Percentiles rank a stretch among this genome's conserved stretches.
phyloP scores from a whole-genome alignment of 2,329 filamentous ascomycete species.

The Xylaria digitata region DNA sequence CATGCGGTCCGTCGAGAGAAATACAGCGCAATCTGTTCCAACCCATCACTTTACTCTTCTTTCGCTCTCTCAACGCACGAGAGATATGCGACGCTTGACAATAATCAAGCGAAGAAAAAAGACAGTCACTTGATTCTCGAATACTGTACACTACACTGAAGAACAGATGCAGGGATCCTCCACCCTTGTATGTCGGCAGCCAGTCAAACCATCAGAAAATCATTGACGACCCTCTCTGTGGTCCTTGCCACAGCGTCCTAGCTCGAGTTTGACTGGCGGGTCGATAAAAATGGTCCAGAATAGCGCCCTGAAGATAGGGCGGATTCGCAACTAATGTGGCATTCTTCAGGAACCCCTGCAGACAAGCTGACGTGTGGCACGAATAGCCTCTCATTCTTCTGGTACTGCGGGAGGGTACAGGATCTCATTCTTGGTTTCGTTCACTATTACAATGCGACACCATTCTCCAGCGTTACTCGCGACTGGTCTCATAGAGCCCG shows the following conservation, averaged over 20 bases:
- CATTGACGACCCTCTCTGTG: slow-evolving; percentile 23
- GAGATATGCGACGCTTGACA: too few relatives aligned
- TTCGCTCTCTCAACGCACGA: background rate
- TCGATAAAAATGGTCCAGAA: slow-evolving; percentile 5
- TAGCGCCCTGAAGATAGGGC: slow-evolving; percentile 1
- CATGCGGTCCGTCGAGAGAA: background rate
- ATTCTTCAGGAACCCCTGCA: slow-evolving; percentile 20
- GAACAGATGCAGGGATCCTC: slow-evolving; percentile 27
- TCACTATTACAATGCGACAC: slow-evolving; percentile 18
- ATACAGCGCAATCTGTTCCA: background rate
- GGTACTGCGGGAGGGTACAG: slow-evolving; percentile 9
- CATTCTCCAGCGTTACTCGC: slow-evolving; percentile 10
- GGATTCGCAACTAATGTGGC: background rate
- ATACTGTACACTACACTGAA: too few relatives aligned
- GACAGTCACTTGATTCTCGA: slow-evolving; percentile 1
- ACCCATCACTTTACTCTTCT: background rate
- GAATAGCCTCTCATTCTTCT: slow-evolving; percentile 22
- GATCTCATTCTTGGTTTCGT: slow-evolving; percentile 15
- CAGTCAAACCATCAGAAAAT: slow-evolving; percentile 18
- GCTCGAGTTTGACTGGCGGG: slow-evolving; percentile 20
- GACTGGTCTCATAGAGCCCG: background rate
- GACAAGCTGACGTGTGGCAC: slow-evolving; percentile 20
- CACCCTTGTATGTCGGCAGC: slow-evolving; percentile 7
- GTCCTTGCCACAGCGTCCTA: slow-evolving; percentile 13
- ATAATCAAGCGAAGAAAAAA: background rate